Evolutionary conservation across 306 rosid species (phyloP), one percentile per base, ranked within the genome.

Genomic region (Quercus suber): DNA sequence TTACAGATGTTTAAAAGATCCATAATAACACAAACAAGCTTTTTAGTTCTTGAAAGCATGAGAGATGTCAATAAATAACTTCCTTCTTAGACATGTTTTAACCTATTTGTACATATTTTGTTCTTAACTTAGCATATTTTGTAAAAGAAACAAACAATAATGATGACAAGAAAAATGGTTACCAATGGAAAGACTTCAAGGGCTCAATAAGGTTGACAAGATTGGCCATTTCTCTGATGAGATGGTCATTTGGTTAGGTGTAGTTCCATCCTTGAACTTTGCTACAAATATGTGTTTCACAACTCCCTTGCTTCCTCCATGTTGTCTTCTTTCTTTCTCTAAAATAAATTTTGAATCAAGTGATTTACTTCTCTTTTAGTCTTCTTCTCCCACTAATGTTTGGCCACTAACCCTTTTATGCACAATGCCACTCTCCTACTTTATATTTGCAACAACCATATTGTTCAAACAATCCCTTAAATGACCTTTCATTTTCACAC

Each of bases 241-340:
- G 71, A 2, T 31, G 71, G 23, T 67, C 71, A 8, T 19, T 30
- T 67, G 71, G 23, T 21, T 43, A 6, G 71, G 25, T 31, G 74
- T 10, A 13, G 56, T 43, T 69, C 56, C 74, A 20, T 69, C 74
- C 19, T 69, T 69, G 33, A 69, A 69, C 74, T 69, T 69, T 3
- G 56, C 74, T 43, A 69, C 2, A 10, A 69, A 12, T 20, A 69
- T 10, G 56, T 69, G 56, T 18, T 69, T 69, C 74, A 13, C 56
- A 10, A 43, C 74, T 69, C 74, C 56, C 56, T 69, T 11, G 30
- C 33, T 43, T 69, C 74, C 33, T 21, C 74, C 74, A 21, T 70
- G 65, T 10, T 59, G 15, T 21, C 65, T 21, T 65, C 41, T 18
- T 21, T 65, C 49, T 65, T 1, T 33, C 71, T 17, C 45, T 30